Percentiles rank a stretch among this genome's conserved stretches.
These are phyloP conservation scores for Aegilops sharonensis DNA, from an alignment of 176 grass and related monocot genomes.

Conservation along the genomic window DNA sequence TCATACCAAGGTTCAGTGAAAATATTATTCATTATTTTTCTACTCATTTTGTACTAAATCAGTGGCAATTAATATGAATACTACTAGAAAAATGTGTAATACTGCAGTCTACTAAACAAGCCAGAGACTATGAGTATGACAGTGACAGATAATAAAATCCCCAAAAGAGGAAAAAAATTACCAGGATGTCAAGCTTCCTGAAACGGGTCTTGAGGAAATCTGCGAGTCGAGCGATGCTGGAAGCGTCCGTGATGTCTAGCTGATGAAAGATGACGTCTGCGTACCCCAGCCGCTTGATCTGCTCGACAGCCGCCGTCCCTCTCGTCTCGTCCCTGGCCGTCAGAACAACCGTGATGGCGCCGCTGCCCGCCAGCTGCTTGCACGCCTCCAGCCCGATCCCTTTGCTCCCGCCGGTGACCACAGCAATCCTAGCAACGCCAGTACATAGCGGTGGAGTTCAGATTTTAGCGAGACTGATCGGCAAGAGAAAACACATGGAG, in stretches of 20 bases:
- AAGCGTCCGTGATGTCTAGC: constrained; percentile 39
- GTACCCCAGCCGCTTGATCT: constrained; percentile 18
- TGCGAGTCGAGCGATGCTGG: constrained; percentile 31
- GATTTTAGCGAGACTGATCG: background rate
- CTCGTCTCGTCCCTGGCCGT: constrained; percentile 48
- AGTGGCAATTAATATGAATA: no score
- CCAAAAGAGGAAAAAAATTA: background rate
- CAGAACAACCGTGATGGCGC: constrained; percentile 41
- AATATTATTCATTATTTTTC: background rate
- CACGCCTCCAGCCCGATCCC: constrained; percentile 63
- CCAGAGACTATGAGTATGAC: no score
- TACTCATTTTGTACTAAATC: no score
- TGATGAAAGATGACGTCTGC: constrained; percentile 45
- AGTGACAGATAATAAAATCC: background rate
- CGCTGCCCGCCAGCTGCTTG: constrained; percentile 37
- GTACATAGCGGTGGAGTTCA: background rate
- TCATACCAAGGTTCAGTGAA: background rate
- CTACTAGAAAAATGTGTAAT: no score
- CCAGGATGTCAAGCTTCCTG: constrained; percentile 21
- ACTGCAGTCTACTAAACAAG: background rate
- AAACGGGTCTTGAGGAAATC: constrained; percentile 14
- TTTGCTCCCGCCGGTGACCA: constrained; percentile 67
- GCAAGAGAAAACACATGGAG: background rate
- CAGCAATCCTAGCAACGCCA: constrained; percentile 35
- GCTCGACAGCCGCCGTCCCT: constrained; percentile 31